Conservation (phyloP, 2,329 filamentous ascomycete genomes). For the Pseudogymnoascus sp. region DNA sequence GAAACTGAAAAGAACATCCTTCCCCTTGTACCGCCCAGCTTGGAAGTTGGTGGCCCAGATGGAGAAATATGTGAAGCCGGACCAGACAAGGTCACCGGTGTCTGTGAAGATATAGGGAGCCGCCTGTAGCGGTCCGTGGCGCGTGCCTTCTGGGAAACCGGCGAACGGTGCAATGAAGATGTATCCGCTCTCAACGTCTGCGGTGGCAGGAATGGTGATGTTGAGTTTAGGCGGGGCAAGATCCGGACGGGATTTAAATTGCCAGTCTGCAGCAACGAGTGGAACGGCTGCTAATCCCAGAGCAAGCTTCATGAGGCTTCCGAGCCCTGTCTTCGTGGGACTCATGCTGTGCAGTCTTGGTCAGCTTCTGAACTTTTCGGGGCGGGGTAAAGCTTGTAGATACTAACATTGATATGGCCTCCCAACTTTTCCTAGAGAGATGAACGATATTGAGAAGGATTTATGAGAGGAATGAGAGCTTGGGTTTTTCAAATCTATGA, state of each 20-base stretch:
- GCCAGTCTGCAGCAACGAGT: slow-evolving; percentile 33
- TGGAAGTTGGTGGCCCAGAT: slow-evolving; percentile 47
- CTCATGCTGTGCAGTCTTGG: neutral
- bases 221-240: slow-evolving; percentile 38
- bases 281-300: neutral
- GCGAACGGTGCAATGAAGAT: slow-evolving; percentile 37
- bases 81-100: slow-evolving; percentile 49
- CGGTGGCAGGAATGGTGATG: slow-evolving; percentile 37
- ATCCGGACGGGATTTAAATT: slow-evolving; percentile 40
- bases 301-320: slow-evolving; percentile 1
- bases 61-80: slow-evolving; percentile 44
- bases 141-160: slow-evolving; percentile 31
- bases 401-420: neutral
- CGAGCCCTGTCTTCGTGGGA: neutral
- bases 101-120: slow-evolving; percentile 49
- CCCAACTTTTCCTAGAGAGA: neutral
- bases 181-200: slow-evolving; percentile 35
- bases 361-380: neutral
- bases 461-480: neutral
- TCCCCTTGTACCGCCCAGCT: slow-evolving; percentile 40
- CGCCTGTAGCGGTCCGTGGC: slow-evolving; percentile 42
- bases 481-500: neutral
- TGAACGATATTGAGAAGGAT: neutral
- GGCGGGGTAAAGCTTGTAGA: neutral
- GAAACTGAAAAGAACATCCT: slow-evolving; percentile 46